Percentiles rank a stretch among this genome's conserved stretches.
Evolutionary conservation across 2,329 filamentous ascomycete genomes (phyloP).

Genomic region (Verticillium alfalfae): DNA sequence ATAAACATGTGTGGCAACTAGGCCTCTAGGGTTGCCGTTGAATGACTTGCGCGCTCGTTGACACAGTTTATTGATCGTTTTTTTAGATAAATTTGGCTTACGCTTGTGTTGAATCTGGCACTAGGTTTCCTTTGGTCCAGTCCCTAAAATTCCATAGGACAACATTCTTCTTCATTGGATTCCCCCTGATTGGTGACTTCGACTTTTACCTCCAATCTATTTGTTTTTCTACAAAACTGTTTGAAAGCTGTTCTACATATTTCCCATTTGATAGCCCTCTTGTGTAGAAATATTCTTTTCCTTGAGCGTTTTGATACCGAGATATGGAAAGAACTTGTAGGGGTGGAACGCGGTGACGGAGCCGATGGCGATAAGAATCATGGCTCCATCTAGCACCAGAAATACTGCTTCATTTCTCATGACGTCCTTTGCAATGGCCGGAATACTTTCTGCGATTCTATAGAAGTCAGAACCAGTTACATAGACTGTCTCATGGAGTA

Average conservation of each 20-base stretch:
- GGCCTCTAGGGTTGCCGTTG: too few relatives aligned
- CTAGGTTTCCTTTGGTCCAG: too few relatives aligned
- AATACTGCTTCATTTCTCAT: slow-evolving; percentile 10
- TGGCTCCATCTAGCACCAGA: slow-evolving; percentile 9
- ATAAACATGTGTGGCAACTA: too few relatives aligned
- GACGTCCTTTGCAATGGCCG: slow-evolving; percentile 3
- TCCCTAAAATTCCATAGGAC: too few relatives aligned
- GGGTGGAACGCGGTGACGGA: slow-evolving; percentile 7
- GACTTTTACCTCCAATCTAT: too few relatives aligned
- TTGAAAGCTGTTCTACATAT: background rate
- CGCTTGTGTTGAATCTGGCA: too few relatives aligned
- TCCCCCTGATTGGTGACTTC: too few relatives aligned
- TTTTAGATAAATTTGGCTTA: too few relatives aligned
- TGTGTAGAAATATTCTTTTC: background rate
- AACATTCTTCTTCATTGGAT: too few relatives aligned
- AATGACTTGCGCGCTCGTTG: too few relatives aligned
- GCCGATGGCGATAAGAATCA: slow-evolving; percentile 6
- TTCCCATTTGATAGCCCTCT: background rate
- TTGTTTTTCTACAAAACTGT: too few relatives aligned
- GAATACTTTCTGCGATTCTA: background rate
- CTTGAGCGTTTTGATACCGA: background rate
- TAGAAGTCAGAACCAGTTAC: background rate
- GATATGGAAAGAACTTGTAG: slow-evolving; percentile 2
- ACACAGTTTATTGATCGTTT: too few relatives aligned
- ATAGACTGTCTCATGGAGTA: background rate